Conservation (phyloP, 257 asterid species). For the Paraleonurus japonicus region DNA sequence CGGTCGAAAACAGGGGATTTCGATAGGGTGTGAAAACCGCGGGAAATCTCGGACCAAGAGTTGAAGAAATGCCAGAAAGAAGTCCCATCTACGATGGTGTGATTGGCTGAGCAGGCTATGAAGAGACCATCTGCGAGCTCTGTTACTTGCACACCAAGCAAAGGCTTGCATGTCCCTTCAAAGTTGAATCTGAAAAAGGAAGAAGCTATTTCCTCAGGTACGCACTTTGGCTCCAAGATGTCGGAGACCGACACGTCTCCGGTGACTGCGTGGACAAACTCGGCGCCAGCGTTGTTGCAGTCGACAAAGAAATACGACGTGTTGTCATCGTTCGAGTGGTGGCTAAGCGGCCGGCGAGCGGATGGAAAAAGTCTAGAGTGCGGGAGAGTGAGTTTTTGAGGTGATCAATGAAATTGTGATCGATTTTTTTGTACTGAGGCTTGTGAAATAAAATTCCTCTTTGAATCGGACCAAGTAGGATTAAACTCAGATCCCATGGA, state of each 20-base stretch:
- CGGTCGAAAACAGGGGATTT: too few relatives aligned
- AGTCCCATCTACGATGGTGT: too few relatives aligned
- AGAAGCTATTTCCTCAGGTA: constrained; percentile 24
- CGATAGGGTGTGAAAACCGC: too few relatives aligned
- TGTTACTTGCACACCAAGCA: too few relatives aligned
- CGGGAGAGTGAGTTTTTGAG: constrained; percentile 48
- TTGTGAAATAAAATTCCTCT: constrained; percentile 22
- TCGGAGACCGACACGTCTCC: constrained; percentile 12
- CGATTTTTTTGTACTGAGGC: constrained; percentile 3
- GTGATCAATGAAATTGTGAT: constrained; percentile 25
- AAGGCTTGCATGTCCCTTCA: too few relatives aligned
- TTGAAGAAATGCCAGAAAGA: too few relatives aligned
- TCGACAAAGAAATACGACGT: constrained; percentile 31
- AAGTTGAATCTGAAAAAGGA: constrained; percentile 35
- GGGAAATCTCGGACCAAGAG: too few relatives aligned
- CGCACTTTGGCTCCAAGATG: constrained; percentile 13
- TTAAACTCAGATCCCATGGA: constrained; percentile 4
- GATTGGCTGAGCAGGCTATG: too few relatives aligned
- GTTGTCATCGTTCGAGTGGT: constrained; percentile 19
- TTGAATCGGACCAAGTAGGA: constrained; percentile 16
- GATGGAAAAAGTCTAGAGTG: too few relatives aligned
- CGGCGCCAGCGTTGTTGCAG: constrained; percentile 29
- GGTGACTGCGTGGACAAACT: constrained; percentile 26
- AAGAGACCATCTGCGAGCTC: too few relatives aligned
- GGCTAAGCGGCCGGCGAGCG: too few relatives aligned